Base-by-base conservation (phyloP, 768 basidiomycete species). In the Rhizopogon vulgaris region DNA sequence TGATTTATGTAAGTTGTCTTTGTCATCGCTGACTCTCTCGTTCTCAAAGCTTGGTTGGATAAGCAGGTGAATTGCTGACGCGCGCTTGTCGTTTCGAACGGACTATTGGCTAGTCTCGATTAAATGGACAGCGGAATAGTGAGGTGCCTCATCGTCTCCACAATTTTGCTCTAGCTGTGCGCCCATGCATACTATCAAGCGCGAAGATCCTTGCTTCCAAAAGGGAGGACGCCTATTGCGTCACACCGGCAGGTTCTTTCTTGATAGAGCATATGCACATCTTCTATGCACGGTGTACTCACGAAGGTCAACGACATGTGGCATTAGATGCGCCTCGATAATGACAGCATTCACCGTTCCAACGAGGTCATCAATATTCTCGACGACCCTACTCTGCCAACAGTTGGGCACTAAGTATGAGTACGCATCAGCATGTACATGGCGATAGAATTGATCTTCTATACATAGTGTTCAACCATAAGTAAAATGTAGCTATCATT, bases 1-100 rank as follows among this genome's bases (percentile, higher is more conserved):
- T 22, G 15, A 34, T 46, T 46, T 46, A 46, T 46, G 45, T 46
- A 46, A 46, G 45, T 18, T 32, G 45, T 46, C 45, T 46, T 46
- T 46, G 45, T 46, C 45, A 46, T 46, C 14, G 45, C 32, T 45
- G 30, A 22, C 22, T 22, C 22, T 22, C 32, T 32, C 32, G 18
- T 46, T 34, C 18, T 46, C 18, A 34, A 32, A 22, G 22, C 22
- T 22, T 22, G 12, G 30, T 46, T 46, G 45, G 18, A 46, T 46
- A 34, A 46, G 45, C 45, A 34, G 18, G 28, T 30, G 28, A 30
- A 11, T 14, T 36, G n/a, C 27, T 3, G 17, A 27, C 17, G 42
- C 14, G 43, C 18, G 6, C 37, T 14, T 45, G 14, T 25, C 17
- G 2, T 1, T 2, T 46, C 12, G 18, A 0, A 22, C 17, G 30